Evolutionary conservation across 129 eudicot genomes (phyloP), one percentile per base, ranked within the genome.

Genomic region (Chrysanthemum seticuspe): DNA sequence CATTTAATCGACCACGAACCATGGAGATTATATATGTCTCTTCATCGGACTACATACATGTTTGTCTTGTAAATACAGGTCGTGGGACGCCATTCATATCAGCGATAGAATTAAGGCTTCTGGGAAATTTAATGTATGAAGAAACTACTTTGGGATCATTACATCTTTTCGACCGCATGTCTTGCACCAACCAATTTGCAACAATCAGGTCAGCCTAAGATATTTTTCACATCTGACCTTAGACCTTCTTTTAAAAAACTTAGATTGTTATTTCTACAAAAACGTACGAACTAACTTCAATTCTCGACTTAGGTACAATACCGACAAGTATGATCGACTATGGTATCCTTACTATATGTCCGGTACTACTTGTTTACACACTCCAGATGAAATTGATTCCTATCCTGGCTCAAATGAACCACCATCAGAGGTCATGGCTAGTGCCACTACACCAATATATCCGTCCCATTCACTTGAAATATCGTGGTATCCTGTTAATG

Each of bases 1-100:
- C 3, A 55, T 51, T 64, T 10, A n/a, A 57, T 16, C 2, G 0
- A 23, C 40, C 40, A 25, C 13, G 3, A 59, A 29, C 6, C 23
- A 58, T n/a, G 11, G 89, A 87, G 83, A 82, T 87, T 6, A 68
- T 87, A 49, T 87, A 87, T 40, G 57, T 71, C n/a, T 71, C 67
- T 0, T 56, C 81, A 3, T 76, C 83, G 2, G 73, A 79, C 18
- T 80, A 79, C 36, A 21, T 86, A 21, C 9, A 83, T 56, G 71
- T 86, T 21, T 86, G 91, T 68, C 81, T 86, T 9, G 68, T 80
- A 12, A 83, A 83, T 8, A 74, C 67, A 55, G 83, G 85, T 2
- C 70, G n/a, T 13, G 70, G 76, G 34, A 83, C 78, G 0, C 91
- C 91, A 21, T 86, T 86, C 64, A 75, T 86, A 49, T 77, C 88